Base-by-base conservation (phyloP, 2,329 filamentous ascomycete genomes). In the Sarocladiaceae sp. region DNA sequence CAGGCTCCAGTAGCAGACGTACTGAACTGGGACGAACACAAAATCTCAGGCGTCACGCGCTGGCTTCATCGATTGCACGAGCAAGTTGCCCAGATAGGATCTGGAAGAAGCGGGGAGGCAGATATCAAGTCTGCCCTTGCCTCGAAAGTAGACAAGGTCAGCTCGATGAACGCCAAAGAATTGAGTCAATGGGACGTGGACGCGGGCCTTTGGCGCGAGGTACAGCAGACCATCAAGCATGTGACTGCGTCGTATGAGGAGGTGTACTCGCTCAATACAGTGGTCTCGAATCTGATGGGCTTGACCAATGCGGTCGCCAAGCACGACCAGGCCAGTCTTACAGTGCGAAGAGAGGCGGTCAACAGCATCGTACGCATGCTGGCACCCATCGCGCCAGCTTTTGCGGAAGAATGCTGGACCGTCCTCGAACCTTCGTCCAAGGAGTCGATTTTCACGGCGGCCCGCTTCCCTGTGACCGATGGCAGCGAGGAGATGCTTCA, bases 21-120 rank as follows among this genome's bases (percentile, higher is more conserved):
- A 1, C 74, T 95, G 2, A 86, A 93, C 60, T 95, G 89, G 88
- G 88, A 95, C 44, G 86, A 88, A 56, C 69, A 74, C 32, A 91
- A 89, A 60, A 91, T 95, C 41, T 69, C 81, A 0, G 89, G 89
- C 2, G 77, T 94, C 15, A 84, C 85, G 41, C 78, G 89, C 43
- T 95, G 89, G 89, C 73, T 95, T 13, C 70, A 73, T 3, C 76
- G 85, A 16, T 59, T 94, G 13, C 68, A 82, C 60, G 78, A 81
- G 34, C 65, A 83, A 24, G 72, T 82, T 4, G 45, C 48, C 3
- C 44, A 53, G 42, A 18, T 52, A 2, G 23, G 41, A 0, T 20
- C 45, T 13, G 24, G 41, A 7, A 33, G 32, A 6, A 37, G 49
- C 1, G 35, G 27, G 16, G 31, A 37, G 19, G 21, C 16, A 6